phyloP scores from a whole-genome alignment of 306 rosid genomes.

The Cicer judaicum region DNA sequence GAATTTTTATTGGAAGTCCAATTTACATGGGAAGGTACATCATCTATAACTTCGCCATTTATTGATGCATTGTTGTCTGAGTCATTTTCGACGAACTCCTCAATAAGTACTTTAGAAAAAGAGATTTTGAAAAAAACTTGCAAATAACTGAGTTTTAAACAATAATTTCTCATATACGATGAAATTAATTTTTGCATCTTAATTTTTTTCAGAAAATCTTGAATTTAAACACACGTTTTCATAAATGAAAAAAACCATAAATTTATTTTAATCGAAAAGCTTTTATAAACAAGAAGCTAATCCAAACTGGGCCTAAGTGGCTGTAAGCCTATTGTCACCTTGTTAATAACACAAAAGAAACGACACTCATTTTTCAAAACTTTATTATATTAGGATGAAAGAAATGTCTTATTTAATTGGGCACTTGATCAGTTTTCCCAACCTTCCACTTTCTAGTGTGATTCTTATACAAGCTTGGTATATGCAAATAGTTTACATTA shows the following conservation, averaged over 20 bases:
- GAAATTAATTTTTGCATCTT: background rate
- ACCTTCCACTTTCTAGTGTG: background rate
- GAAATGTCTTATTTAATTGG: conserved; percentile 11
- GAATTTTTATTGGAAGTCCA: conserved; percentile 92
- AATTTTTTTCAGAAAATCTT: background rate
- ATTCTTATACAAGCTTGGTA: background rate
- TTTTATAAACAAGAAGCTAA: background rate
- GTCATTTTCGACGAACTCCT: background rate
- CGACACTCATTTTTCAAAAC: conserved; percentile 7
- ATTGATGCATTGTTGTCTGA: conserved; percentile 7
- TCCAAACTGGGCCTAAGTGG: background rate
- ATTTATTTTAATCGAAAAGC: background rate
- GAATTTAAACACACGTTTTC: background rate
- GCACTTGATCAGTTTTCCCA: background rate
- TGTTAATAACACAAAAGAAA: background rate
- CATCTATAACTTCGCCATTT: conserved; percentile 37
- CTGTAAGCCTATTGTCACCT: too few relatives aligned
- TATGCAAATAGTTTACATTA: conserved; percentile 1
- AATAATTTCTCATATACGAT: background rate
- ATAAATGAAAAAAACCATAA: background rate
- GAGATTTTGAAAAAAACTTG: background rate
- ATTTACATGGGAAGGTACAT: conserved; percentile 91
- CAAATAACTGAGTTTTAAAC: conserved; percentile 15
- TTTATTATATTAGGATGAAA: background rate
- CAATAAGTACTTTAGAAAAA: background rate